Conservation (phyloP, 176 grass and related monocot genomes). For the Urochloa ruziziensis region DNA sequence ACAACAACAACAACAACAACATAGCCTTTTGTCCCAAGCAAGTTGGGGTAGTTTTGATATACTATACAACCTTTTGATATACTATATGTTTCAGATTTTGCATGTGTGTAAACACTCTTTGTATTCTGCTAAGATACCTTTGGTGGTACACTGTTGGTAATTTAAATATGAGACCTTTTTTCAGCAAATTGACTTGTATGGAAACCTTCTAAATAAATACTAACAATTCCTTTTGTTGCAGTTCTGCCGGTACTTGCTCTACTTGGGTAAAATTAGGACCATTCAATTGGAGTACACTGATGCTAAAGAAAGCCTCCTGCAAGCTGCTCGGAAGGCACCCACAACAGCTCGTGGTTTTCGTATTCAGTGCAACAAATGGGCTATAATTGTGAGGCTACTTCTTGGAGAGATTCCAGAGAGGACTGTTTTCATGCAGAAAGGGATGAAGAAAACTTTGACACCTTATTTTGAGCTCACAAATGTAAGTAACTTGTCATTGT, state of each 20-base stretch:
- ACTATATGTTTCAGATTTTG: not conserved
- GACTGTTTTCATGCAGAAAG: conserved; percentile 92
- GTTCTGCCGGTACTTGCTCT: conserved; percentile 92
- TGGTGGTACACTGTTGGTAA: not conserved
- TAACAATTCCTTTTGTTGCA: conserved; percentile 18
- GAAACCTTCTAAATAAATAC: not conserved
- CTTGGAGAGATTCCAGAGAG: conserved; percentile 89
- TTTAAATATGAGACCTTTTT: conserved; percentile 4
- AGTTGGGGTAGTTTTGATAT: no score
- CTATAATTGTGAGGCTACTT: conserved; percentile 70
- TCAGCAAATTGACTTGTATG: not conserved
- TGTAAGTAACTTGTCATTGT: conserved; percentile 35
- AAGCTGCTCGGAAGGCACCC: conserved; percentile 85
- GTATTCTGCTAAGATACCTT: not conserved
- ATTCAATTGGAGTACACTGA: conserved; percentile 95
- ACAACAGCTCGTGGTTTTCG: conserved; percentile 66
- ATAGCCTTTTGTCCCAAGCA: no score
- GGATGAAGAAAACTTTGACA: conserved; percentile 81
- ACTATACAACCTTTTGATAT: no score
- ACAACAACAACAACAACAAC: no score
- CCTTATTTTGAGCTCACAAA: conserved; percentile 94
- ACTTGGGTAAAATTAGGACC: conserved; percentile 84
- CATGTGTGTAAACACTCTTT: not conserved
- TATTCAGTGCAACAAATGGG: conserved; percentile 96
- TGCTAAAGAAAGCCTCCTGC: conserved; percentile 88